Conservation (phyloP, 2,329 filamentous ascomycete species). For the Paraconiothyrium sp. region DNA sequence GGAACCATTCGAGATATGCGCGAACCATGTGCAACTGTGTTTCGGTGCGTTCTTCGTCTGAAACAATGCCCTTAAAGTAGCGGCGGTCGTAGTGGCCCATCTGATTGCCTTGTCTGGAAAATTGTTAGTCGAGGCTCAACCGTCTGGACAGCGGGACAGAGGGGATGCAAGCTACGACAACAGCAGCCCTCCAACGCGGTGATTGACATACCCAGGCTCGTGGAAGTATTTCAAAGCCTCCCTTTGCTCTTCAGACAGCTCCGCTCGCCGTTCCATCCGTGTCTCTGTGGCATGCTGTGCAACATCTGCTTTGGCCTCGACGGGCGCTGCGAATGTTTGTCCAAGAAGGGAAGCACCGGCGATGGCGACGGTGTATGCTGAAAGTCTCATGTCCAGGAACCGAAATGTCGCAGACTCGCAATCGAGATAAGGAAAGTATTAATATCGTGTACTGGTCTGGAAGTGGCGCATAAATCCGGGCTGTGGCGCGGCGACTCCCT, state of each 20-base stretch:
- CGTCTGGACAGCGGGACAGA: neutral
- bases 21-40: slow-evolving; percentile 75
- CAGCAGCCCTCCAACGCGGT: neutral
- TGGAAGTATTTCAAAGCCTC: slow-evolving; percentile 50
- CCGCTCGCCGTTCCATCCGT: slow-evolving; percentile 1
- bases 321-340: slow-evolving; percentile 33
- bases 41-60: slow-evolving; percentile 72
- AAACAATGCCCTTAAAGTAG: slow-evolving; percentile 71
- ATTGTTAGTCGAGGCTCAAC: slow-evolving; percentile 21
- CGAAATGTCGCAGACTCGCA: neutral
- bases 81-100: slow-evolving; percentile 79
- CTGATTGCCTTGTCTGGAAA: slow-evolving; percentile 55
- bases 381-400: slow-evolving; percentile 37
- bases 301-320: slow-evolving; percentile 9
- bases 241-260: slow-evolving; percentile 21
- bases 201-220: slow-evolving; percentile 46
- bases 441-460: slow-evolving; percentile 2
- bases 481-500: neutral
- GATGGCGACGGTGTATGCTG: slow-evolving; percentile 32
- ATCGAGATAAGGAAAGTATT: slow-evolving; percentile 12
- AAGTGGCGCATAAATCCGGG: slow-evolving; percentile 13
- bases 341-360: slow-evolving; percentile 32
- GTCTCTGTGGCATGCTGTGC: slow-evolving; percentile 10
- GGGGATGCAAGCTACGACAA: neutral
- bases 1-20: slow-evolving; percentile 76